Evolutionary conservation across 495 filamentous ascomycete species (phyloP).

Genomic region (Durotheca rogersii): DNA sequence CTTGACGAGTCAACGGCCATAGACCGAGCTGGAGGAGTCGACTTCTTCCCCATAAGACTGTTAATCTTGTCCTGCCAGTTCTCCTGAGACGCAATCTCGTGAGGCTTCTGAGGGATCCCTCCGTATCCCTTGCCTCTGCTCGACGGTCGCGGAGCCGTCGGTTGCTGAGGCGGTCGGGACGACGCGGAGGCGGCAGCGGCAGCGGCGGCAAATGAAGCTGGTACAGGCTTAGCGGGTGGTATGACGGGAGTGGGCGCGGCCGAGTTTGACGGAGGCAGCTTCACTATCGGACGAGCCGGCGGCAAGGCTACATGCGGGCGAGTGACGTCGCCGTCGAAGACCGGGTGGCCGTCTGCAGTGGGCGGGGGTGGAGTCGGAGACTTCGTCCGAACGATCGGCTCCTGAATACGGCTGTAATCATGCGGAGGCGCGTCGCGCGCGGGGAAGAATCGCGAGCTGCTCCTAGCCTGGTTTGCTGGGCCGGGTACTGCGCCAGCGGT

Average conservation of each 20-base stretch:
- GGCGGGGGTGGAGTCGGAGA: conserved; percentile 73
- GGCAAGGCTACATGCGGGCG: conserved; percentile 71
- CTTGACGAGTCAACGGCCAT: conserved; percentile 59
- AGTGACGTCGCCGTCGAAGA: conserved; percentile 62
- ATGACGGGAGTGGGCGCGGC: conserved; percentile 38
- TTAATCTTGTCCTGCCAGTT: conserved; percentile 77
- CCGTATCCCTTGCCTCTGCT: conserved; percentile 27
- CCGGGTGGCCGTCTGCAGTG: conserved; percentile 68
- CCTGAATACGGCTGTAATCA: conserved; percentile 5
- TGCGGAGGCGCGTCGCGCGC: conserved; percentile 10
- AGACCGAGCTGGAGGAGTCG: conserved; percentile 54
- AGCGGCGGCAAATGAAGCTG: conserved; percentile 58
- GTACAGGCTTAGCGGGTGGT: conserved; percentile 43
- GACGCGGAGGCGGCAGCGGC: conserved; percentile 42
- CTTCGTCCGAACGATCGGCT: conserved; percentile 36
- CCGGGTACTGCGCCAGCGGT: conserved; percentile 39
- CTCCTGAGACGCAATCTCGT: conserved; percentile 34
- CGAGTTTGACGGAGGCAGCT: conserved; percentile 58
- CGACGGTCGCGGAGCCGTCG: conserved; percentile 16
- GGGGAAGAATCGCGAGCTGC: conserved; percentile 74
- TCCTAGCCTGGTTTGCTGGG: conserved; percentile 24
- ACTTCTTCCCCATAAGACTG: conserved; percentile 65
- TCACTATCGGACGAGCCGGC: conserved; percentile 65
- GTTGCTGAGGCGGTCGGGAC: conserved; percentile 3
- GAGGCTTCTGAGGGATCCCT: conserved; percentile 29